Conservation (phyloP, 768 basidiomycete genomes). For the Boletus insuetus region DNA sequence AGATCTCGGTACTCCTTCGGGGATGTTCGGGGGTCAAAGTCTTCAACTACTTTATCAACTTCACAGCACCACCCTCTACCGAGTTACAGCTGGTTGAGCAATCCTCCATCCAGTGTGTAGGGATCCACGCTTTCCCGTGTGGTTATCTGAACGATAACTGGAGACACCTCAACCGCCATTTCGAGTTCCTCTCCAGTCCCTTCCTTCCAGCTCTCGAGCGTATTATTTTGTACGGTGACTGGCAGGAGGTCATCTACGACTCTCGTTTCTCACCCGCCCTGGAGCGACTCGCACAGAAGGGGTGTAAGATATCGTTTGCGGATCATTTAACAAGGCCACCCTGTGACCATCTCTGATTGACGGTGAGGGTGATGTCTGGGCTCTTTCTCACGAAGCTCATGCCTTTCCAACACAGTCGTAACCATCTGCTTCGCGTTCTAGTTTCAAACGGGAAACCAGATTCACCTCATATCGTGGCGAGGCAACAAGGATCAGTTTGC, state of each 20-base stretch:
- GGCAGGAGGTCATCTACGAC: slow-evolving; percentile 41
- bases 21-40: slow-evolving; percentile 44
- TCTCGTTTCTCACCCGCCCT: slow-evolving; percentile 35
- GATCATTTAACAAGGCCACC: slow-evolving; percentile 6
- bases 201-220: slow-evolving; percentile 45
- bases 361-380: background rate
- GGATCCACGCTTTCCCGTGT: slow-evolving; percentile 52
- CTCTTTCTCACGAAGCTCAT: background rate
- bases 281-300: slow-evolving; percentile 33
- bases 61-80: slow-evolving; percentile 34
- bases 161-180: slow-evolving; percentile 39
- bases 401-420: background rate
- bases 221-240: slow-evolving; percentile 53
- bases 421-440: background rate
- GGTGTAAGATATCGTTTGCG: slow-evolving; percentile 28
- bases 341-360: slow-evolving; percentile 20
- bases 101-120: slow-evolving; percentile 41
- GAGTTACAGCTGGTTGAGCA: slow-evolving; percentile 21
- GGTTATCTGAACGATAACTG: slow-evolving; percentile 36
- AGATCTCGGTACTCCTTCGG: slow-evolving; percentile 45
- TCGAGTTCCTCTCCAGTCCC: slow-evolving; percentile 40
- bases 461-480: background rate
- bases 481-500: background rate
- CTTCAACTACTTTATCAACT: slow-evolving; percentile 57
- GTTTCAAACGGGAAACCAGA: background rate